Base-by-base conservation (phyloP, 495 filamentous ascomycete genomes). In the Baudoinia panamericana region DNA sequence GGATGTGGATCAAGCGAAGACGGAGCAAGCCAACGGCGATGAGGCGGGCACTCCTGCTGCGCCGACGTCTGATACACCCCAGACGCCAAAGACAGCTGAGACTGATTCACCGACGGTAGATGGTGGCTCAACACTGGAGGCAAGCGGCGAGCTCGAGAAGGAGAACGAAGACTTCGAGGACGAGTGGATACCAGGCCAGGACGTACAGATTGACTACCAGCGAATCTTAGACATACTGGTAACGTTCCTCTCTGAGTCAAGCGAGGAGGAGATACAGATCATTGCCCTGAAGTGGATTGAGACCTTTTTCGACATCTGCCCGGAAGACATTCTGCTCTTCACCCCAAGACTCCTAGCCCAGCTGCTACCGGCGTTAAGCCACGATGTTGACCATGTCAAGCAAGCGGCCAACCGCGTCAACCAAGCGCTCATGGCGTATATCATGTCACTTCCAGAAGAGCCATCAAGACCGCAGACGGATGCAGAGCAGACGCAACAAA, bases 151-250 rank as follows among this genome's bases (percentile, higher is more conserved):
- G 23, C 45, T 50, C 21, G 76, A 78, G 19, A 78, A 81, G 17
- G 76, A 79, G 20, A 66, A 65, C 5, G 30, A 47, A 10, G 71
- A 71, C 29, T 78, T 68, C 28, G 87, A 95, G 46, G 87, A 84
- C 36, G 87, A 93, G 46, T 99, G 86, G 86, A 74, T 96, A 16
- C 92, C 92, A 0, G 92, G 92, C 3, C 90, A 96, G 64, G 92
- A 99, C 61, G 84, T 96, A 4, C 79, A 90, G 39, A 82, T 99
- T 37, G 88, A 96, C 60, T 78, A 93, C 60, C 78, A 82, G 39
- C 85, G 78, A 52, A 90, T 96, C 27, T 62, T 99, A 27, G 82
- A 93, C 50, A 95, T 96, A 19, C 63, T 99, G 34, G 86, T 94
- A 7, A 76, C 76, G 11, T 94, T 93, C 51, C 71, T 97, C 11